phyloP scores from a whole-genome alignment of 257 asterid species.

The Scutellaria baicalensis region DNA sequence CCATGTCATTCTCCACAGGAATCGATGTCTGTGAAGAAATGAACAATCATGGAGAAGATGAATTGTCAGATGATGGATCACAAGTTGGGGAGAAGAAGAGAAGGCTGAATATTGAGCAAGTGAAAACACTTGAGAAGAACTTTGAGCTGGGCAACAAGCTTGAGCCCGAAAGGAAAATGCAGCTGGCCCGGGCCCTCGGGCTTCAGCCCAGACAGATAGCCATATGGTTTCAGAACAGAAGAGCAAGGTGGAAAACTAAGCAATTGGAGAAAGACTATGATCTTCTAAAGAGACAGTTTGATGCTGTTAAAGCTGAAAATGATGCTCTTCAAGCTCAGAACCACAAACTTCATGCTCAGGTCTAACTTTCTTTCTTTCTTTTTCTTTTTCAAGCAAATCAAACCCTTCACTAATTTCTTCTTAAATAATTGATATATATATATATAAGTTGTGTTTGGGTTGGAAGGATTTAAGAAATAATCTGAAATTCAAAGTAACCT shows the following conservation, averaged over 20 bases:
- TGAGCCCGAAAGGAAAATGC: constrained; percentile 58
- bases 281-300: constrained; percentile 43
- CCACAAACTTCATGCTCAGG: constrained; percentile 56
- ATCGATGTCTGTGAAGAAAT: constrained; percentile 22
- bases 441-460: no score
- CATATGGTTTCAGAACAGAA: constrained; percentile 58
- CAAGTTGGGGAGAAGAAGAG: constrained; percentile 57
- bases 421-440: neutral
- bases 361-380: neutral
- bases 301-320: constrained; percentile 43
- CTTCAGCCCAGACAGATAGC: constrained; percentile 61
- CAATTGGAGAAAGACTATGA: constrained; percentile 55
- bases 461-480: no score
- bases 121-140: constrained; percentile 42
- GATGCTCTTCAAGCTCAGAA: constrained; percentile 40
- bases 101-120: constrained; percentile 52
- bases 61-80: constrained; percentile 49
- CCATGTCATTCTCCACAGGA: constrained; percentile 26
- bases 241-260: constrained; percentile 63
- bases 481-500: no score
- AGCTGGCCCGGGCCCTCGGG: constrained; percentile 59
- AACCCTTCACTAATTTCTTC: neutral
- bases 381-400: no score
- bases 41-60: constrained; percentile 30
- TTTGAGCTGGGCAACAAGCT: constrained; percentile 52